A percentile compares a stretch with the other conserved stretches of the same genome.
These are phyloP conservation scores for Deinandra increscens DNA, from an alignment of 129 eudicot genomes.

Conservation along the genomic window DNA sequence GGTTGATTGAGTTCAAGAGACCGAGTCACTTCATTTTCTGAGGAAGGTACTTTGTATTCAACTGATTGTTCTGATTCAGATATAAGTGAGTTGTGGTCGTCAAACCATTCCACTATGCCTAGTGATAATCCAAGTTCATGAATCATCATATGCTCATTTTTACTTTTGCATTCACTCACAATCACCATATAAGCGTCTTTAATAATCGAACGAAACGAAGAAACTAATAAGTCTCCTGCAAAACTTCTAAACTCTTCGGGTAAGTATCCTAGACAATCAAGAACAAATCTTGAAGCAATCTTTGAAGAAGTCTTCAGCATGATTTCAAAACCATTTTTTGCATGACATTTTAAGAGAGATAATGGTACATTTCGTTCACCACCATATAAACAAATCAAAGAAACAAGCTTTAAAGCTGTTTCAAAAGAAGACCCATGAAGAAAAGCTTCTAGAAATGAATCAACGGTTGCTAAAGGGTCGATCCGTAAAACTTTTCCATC, in stretches of 20 bases:
- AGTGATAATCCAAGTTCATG: conserved; percentile 77
- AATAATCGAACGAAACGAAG: conserved; percentile 47
- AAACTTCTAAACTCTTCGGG: conserved; percentile 68
- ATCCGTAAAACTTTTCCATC: conserved; percentile 71
- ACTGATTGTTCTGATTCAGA: conserved; percentile 27
- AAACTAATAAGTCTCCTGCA: conserved; percentile 71
- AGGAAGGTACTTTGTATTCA: conserved; percentile 11
- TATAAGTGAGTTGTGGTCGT: conserved; percentile 44
- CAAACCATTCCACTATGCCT: conserved; percentile 79
- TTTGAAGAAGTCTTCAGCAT: conserved; percentile 31
- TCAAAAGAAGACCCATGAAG: conserved; percentile 61
- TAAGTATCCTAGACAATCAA: conserved; percentile 64
- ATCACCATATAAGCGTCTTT: conserved; percentile 62
- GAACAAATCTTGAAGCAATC: conserved; percentile 44
- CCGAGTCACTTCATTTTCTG: conserved; percentile 14
- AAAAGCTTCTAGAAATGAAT: conserved; percentile 63
- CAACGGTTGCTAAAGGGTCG: conserved; percentile 71
- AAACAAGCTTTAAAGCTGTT: conserved; percentile 66
- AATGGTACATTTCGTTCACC: conserved; percentile 58
- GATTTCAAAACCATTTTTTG: conserved; percentile 62
- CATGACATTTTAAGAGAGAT: conserved; percentile 64
- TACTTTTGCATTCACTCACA: conserved; percentile 52
- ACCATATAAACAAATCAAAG: conserved; percentile 67
- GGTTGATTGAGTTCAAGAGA: conserved; percentile 26
- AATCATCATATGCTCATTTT: conserved; percentile 63